Base-by-base conservation (phyloP, 2,329 filamentous ascomycete genomes). In the Ophiostoma novo-ulmi region DNA sequence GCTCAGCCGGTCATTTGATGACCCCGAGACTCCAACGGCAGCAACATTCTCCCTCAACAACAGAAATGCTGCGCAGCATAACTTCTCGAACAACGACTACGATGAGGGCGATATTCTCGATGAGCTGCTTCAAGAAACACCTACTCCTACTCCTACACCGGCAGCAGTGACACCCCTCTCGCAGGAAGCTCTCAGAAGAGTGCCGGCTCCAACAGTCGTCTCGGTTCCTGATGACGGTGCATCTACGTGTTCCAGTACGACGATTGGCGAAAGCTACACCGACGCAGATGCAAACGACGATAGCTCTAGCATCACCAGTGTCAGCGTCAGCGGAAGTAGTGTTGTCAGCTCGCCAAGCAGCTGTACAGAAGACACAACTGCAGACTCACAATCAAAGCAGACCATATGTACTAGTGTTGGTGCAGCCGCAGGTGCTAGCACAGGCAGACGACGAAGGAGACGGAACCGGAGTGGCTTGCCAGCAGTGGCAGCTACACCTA, bases 61-160 rank as follows among this genome's bases (percentile, higher is more conserved):
- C 55, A 52, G 20, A 26, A 22, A 35, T 7, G 13, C n/a, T 4
- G 14, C 26, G 58, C 58, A 11, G 2, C 52, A 55, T n/a, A 38
- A 26, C 41, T 70, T 70, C 22, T 22, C 39, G 17, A 65, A 65
- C n/a, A 14, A 11, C n/a, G 65, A 67, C 65, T 71, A 68, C 39
- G 70, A 71, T 44, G 68, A 70, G 41, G 70, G 70, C 41, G 70
- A 71, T 38, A 71, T 71, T n/a, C 65, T 71, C 17, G 70, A 71
- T 36, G 68, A 68, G 35, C 68, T 71, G 65, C 64, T 71, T 0
- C 68, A 68, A 31, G 70, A 55, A 14, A 14, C 70, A 66, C 38
- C 63, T 20, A 39, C 20, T 35, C 17, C 17, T 41, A 38, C 20
- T 17, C 44, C 13, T 5, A 5, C 44, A 8, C 20, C 39, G 44